Conservation (phyloP, 1,139 yeast genomes). For the Suhomyces bolitotheri region DNA sequence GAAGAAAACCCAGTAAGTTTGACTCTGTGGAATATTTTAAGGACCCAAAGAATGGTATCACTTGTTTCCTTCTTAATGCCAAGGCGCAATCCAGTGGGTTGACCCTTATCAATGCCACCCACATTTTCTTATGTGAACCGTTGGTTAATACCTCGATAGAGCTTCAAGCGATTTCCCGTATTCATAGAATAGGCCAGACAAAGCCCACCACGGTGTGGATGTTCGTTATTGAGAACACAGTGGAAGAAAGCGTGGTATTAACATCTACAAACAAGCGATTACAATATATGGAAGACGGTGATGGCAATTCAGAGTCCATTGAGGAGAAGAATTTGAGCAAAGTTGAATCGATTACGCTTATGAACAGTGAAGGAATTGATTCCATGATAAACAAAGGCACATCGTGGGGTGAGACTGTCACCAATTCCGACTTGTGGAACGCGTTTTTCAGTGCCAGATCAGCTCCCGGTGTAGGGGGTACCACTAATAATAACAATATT, state of each 20-base stretch:
- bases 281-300: slow-evolving; percentile 29
- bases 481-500: too few species aligned
- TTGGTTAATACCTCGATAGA: slow-evolving; percentile 86
- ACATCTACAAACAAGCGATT: slow-evolving; percentile 54
- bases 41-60: slow-evolving; percentile 54
- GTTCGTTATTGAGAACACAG: slow-evolving; percentile 79
- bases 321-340: slow-evolving; percentile 26
- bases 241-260: slow-evolving; percentile 85
- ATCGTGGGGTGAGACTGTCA: slow-evolving; percentile 57
- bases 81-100: slow-evolving; percentile 87
- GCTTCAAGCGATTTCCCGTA: slow-evolving; percentile 85
- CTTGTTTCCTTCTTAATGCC: slow-evolving; percentile 83
- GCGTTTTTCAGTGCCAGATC: slow-evolving; percentile 48
- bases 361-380: slow-evolving; percentile 42
- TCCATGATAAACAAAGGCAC: slow-evolving; percentile 40
- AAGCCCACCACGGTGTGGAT: slow-evolving; percentile 85
- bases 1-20: slow-evolving; percentile 30
- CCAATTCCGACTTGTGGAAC: slow-evolving; percentile 58
- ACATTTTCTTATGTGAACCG: slow-evolving; percentile 88
- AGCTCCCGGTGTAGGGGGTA: background rate
- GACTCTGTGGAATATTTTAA: slow-evolving; percentile 65
- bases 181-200: slow-evolving; percentile 89
- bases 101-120: slow-evolving; percentile 87
- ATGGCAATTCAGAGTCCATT: slow-evolving; percentile 3
- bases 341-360: slow-evolving; percentile 41